Evolutionary conservation across 345 rosid genomes (phyloP), one percentile per base, ranked within the genome.

Genomic region (Hibiscus mutabilis): DNA sequence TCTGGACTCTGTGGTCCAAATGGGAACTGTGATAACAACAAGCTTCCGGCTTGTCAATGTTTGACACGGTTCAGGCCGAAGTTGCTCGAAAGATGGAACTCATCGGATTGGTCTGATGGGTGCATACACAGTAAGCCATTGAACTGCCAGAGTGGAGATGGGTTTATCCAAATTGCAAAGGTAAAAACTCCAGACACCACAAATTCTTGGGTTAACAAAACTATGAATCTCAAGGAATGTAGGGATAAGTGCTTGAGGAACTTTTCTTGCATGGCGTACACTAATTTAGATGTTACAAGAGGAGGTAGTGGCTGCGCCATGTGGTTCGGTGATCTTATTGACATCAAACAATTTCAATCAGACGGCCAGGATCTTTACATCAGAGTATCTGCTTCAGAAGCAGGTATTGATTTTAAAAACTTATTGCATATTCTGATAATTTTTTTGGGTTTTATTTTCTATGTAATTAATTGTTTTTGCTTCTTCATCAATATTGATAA

Each of bases 351-450:
- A 24, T 63, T 49, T 14, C 16, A 47, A 52, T 22, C 74, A 5
- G 58, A 25, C 8, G 74, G 49, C 81, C 82, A 55, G 92, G 76
- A 79, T 86, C 70, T 93, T 64, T 68, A 71, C 70, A 83, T 84
- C 9, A 89, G 71, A 74, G 92, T 93, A 13, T 85, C 97, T 10
- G 56, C 71, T 49, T 77, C 72, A 35, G n/a, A n/a, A n/a, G n/a
- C n/a, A n/a, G 69, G 24, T 51, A 51, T 6, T 51, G 0, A 8
- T 16, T 51, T n/a, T 14, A 6, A 53, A 21, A 16, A 40, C 16
- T 63, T 55, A 0, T 24, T 63, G 22, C 19, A 25, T 12, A 25
- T 63, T 63, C 2, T 4, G 68, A 27, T 40, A 8, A 40, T 35
- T 8, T n/a, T 12, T 29, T 29, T 27, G 29, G 29, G 29, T 27